These are phyloP conservation scores for Mortierella antarctica DNA, from an alignment of 192 early-diverging fungal species.

Conservation along the genomic window DNA sequence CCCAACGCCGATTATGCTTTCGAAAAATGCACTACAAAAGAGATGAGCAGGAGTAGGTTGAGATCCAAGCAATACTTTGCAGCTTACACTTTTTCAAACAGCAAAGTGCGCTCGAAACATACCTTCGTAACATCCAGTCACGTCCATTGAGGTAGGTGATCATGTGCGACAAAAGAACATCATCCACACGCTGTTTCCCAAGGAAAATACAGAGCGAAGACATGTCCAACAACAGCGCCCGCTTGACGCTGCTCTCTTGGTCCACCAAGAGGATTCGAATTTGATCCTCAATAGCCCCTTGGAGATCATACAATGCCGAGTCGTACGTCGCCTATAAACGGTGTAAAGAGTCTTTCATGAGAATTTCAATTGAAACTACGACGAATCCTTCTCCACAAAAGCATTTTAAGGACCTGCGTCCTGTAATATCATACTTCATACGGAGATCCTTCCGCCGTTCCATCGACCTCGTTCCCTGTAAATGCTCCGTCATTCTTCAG, in stretches of 20 bases:
- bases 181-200: conserved; percentile 83
- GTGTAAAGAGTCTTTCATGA: background rate
- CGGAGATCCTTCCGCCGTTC: conserved; percentile 49
- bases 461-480: conserved; percentile 53
- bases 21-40: conserved; percentile 85
- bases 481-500: conserved; percentile 61
- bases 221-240: conserved; percentile 86
- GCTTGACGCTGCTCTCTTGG: conserved; percentile 80
- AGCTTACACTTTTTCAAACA: background rate
- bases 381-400: background rate
- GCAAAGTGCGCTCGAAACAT: conserved; percentile 1
- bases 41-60: background rate
- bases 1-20: conserved; percentile 90
- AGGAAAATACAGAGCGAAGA: conserved; percentile 86
- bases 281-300: conserved; percentile 84
- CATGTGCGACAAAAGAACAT: conserved; percentile 89
- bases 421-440: conserved; percentile 39
- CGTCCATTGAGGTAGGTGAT: conserved; percentile 97
- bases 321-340: conserved; percentile 75
- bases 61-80: background rate
- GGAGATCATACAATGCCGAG: conserved; percentile 76
- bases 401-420: too few species aligned
- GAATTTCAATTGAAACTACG: background rate
- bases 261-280: conserved; percentile 86
- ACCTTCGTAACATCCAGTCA: conserved; percentile 94